Evolutionary conservation across 176 grass and related monocot species (phyloP).

Genomic region (Zea mays): DNA sequence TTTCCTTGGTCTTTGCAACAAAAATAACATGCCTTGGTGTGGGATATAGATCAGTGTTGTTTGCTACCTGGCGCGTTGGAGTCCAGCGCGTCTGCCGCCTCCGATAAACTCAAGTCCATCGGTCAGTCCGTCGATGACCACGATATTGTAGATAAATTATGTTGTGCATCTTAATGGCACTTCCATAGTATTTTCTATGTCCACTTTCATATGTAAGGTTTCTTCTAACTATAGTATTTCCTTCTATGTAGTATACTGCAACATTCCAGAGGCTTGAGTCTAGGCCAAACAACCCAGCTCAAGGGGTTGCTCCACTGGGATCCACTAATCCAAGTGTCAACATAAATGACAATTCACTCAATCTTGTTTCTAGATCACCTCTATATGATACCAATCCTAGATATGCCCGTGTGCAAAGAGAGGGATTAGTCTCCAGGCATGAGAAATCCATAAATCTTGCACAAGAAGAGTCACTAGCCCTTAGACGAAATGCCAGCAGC

Average conservation of each 20-base stretch:
- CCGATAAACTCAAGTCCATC: too few relatives aligned
- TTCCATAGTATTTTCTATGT: not conserved
- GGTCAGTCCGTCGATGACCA: too few relatives aligned
- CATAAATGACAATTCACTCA: constrained; percentile 44
- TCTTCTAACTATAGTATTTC: constrained; percentile 22
- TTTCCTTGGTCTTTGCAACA: too few relatives aligned
- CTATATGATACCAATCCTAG: constrained; percentile 69
- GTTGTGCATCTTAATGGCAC: not conserved
- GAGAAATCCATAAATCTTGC: constrained; percentile 75
- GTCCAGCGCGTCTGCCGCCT: too few relatives aligned
- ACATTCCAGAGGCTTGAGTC: constrained; percentile 78
- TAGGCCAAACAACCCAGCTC: constrained; percentile 55
- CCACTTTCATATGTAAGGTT: not conserved
- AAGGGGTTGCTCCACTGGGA: constrained; percentile 48
- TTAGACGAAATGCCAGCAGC: too few relatives aligned
- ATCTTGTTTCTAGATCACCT: constrained; percentile 70
- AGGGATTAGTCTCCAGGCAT: constrained; percentile 81
- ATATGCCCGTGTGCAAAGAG: constrained; percentile 66
- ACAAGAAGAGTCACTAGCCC: constrained; percentile 62
- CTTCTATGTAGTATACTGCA: constrained; percentile 60
- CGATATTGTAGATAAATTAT: not conserved
- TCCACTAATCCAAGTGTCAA: constrained; percentile 42
- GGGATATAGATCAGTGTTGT: too few relatives aligned
- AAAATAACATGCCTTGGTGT: too few relatives aligned
- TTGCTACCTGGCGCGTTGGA: too few relatives aligned